A percentile compares a stretch with the other conserved stretches of the same genome.
phyloP scores from a whole-genome alignment of 2,329 filamentous ascomycete genomes.

The Pseudocercospora fijiensis region DNA sequence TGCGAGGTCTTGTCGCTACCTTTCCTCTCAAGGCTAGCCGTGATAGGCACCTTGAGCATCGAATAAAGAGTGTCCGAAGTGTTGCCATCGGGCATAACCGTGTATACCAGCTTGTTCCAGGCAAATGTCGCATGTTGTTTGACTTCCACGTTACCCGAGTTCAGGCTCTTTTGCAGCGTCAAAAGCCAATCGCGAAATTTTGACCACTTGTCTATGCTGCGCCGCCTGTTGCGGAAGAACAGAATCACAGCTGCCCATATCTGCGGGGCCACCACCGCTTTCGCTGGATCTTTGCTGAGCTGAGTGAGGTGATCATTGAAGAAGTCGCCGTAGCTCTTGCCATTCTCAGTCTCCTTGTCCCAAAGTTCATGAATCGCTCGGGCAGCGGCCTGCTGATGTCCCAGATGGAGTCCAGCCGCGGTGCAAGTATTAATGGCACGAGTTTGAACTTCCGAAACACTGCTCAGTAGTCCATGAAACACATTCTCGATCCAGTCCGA shows the following conservation, averaged over 20 bases:
- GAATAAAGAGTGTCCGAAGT: constrained; percentile 57
- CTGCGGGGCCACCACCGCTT: constrained; percentile 69
- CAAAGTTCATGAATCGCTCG: constrained; percentile 66
- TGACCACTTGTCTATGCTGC: constrained; percentile 65
- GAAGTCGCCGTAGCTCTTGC: constrained; percentile 65
- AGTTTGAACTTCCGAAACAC: constrained; percentile 70
- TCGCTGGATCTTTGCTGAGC: constrained; percentile 63
- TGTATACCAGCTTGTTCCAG: constrained; percentile 81
- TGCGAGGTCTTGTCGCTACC: constrained; percentile 51
- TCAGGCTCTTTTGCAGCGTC: constrained; percentile 80
- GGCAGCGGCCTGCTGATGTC: constrained; percentile 66
- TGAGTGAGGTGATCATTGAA: constrained; percentile 65
- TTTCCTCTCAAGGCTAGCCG: constrained; percentile 67
- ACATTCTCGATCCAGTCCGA: constrained; percentile 79
- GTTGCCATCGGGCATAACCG: constrained; percentile 63
- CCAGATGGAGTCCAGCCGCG: constrained; percentile 67
- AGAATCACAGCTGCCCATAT: constrained; percentile 85
- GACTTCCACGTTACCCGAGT: constrained; percentile 68
- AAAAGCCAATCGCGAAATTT: constrained; percentile 70
- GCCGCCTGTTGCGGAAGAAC: constrained; percentile 64
- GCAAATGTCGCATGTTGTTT: constrained; percentile 77
- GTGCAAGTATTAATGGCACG: constrained; percentile 73
- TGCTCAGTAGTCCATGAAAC: constrained; percentile 78
- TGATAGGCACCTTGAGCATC: constrained; percentile 67
- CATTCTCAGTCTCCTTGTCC: constrained; percentile 51